Evolutionary conservation across 495 filamentous ascomycete genomes (phyloP).

Genomic region (Clavariopsis aquatica): DNA sequence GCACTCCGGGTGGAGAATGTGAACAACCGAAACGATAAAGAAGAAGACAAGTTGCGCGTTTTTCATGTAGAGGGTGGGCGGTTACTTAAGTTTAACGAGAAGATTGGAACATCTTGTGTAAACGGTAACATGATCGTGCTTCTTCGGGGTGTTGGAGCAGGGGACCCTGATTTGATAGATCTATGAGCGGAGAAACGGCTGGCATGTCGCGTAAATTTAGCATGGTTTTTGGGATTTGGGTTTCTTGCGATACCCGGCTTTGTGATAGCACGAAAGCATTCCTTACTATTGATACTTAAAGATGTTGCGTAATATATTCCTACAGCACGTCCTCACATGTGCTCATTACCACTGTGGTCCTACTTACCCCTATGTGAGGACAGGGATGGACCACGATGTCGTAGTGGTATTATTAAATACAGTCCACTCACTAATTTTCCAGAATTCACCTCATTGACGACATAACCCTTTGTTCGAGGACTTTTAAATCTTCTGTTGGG

Average conservation of each 20-base stretch:
- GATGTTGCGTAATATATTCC: neutral
- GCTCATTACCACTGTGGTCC: too few species aligned
- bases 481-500: too few species aligned
- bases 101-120: constrained; percentile 66
- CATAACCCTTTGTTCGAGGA: too few species aligned
- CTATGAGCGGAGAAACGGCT: constrained; percentile 1
- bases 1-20: constrained; percentile 79
- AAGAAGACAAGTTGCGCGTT: constrained; percentile 76
- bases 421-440: too few species aligned
- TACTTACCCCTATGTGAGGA: too few species aligned
- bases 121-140: constrained; percentile 88
- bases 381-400: too few species aligned
- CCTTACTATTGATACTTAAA: neutral
- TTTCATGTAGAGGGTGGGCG: constrained; percentile 91
- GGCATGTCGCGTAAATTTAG: neutral
- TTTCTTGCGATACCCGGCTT: constrained; percentile 8
- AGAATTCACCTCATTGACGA: too few species aligned
- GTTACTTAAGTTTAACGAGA: constrained; percentile 82
- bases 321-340: neutral
- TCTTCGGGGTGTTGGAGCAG: constrained; percentile 80
- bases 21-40: constrained; percentile 77
- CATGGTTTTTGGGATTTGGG: neutral
- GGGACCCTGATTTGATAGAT: constrained; percentile 54
- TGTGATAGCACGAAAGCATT: neutral
- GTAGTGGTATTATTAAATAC: too few species aligned